A percentile compares a stretch with the other conserved stretches of the same genome.
phyloP scores from a whole-genome alignment of 768 basidiomycete species.

The Mycena amicta region DNA sequence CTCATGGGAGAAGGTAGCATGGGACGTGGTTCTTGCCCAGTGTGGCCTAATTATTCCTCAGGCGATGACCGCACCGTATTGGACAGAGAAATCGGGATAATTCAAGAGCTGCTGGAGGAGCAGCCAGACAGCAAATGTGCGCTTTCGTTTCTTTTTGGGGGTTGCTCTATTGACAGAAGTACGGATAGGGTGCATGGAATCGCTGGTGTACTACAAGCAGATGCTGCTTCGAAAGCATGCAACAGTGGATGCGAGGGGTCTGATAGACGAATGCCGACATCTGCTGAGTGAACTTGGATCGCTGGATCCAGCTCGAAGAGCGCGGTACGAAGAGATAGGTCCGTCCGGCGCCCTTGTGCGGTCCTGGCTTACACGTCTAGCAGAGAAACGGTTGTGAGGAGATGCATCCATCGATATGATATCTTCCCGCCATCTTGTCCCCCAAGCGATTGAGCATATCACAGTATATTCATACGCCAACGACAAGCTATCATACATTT shows the following conservation, averaged over 20 bases:
- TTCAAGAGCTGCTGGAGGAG: slow-evolving; percentile 82
- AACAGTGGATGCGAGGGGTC: slow-evolving; percentile 33
- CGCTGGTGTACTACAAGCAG: slow-evolving; percentile 80
- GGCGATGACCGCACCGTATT: slow-evolving; percentile 63
- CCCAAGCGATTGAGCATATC: slow-evolving; percentile 14
- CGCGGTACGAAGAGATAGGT: slow-evolving; percentile 73
- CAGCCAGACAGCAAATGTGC: slow-evolving; percentile 93
- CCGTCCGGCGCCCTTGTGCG: slow-evolving; percentile 23
- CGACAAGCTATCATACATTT: slow-evolving; percentile 24
- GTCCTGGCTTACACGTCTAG: background rate
- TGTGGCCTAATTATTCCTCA: slow-evolving; percentile 29
- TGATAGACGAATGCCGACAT: slow-evolving; percentile 48
- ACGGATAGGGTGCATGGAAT: slow-evolving; percentile 90
- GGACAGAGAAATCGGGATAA: slow-evolving; percentile 73
- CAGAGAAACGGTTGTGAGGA: slow-evolving; percentile 13
- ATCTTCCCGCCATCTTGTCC: background rate
- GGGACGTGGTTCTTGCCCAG: background rate
- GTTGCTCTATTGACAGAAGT: background rate
- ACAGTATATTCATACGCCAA: slow-evolving; percentile 21
- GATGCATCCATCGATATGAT: slow-evolving; percentile 6
- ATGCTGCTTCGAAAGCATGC: slow-evolving; percentile 59
- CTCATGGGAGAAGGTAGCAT: slow-evolving; percentile 75
- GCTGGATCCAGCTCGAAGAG: slow-evolving; percentile 67
- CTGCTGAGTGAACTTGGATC: slow-evolving; percentile 57
- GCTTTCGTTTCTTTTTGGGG: slow-evolving; percentile 1